Evolutionary conservation across 495 filamentous ascomycete species (phyloP), one percentile per base, ranked within the genome.

Genomic region (Podospora australis): DNA sequence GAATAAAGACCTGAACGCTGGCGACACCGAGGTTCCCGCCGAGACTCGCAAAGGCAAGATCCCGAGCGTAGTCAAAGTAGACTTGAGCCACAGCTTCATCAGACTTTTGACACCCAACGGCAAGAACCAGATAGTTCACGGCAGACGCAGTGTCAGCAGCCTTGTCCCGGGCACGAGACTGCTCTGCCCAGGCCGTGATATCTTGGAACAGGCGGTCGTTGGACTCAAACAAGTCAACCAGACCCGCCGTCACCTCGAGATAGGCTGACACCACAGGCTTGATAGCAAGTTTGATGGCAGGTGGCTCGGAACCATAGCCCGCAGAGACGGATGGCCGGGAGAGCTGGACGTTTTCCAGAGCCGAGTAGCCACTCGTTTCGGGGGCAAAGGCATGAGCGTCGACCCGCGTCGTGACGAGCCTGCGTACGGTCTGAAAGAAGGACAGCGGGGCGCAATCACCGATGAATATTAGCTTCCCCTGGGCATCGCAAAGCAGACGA

Each of bases 361-460:
- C 81, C 2, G 78, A 80, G 55, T 84, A 78, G 11, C 81, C 74
- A 20, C 75, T 75, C 7, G 77, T 82, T 51, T 84, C 80, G 21
- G 80, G 75, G 2, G 80, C 79, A 35, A 87, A 85, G 11, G 77
- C 73, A 32, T 79, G 77, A 2, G 75, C 68, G 17, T 83, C 83
- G 25, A 81, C 77, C 2, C 75, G 72, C 7, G 75, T 75, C 6
- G 76, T 78, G n/a, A 87, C 81, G 22, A 87, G 78, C 34, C 80
- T 72, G 5, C 82, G 79, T 30, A 86, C 70, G 19, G 80, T 79
- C 59, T 86, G 82, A 49, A 86, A 69, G 54, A 84, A 82, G 0
- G 82, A 83, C 23, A 85, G 66, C 32, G 79, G 81, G 11, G 82
- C 82, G 10, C 82, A 83, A 49, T 87, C 82, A 9, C 82, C 83